Evolutionary conservation across 306 rosid genomes (phyloP).

Genomic region (Citrullus colocynthis): DNA sequence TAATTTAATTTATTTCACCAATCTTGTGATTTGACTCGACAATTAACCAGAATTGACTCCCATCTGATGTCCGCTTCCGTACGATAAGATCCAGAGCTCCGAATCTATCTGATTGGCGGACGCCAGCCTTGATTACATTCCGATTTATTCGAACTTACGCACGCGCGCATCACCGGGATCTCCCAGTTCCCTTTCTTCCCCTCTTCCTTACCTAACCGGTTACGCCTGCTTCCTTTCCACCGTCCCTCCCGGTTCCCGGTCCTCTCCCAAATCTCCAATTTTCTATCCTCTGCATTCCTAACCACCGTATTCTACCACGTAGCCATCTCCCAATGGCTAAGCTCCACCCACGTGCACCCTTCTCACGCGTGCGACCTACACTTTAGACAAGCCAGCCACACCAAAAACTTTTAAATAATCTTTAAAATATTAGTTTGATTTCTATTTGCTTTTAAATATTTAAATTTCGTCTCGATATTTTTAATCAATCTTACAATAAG

Average conservation of each 20-base stretch:
- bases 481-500: too few relatives aligned
- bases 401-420: too few relatives aligned
- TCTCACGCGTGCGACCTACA: neutral
- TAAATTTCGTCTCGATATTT: too few relatives aligned
- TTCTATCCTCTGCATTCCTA: neutral
- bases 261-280: neutral
- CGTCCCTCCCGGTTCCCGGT: neutral
- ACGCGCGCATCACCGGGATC: conserved; percentile 6
- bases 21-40: conserved; percentile 1
- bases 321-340: too few relatives aligned
- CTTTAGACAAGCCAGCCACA: too few relatives aligned
- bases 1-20: neutral
- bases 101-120: conserved; percentile 12
- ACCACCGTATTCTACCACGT: neutral
- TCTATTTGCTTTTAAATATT: too few relatives aligned
- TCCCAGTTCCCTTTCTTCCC: neutral
- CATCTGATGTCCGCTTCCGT: conserved; percentile 12
- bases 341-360: neutral
- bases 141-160: neutral
- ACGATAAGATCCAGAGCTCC: conserved; percentile 14
- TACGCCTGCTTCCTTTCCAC: neutral
- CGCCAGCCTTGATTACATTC: conserved; percentile 1
- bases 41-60: conserved; percentile 9
- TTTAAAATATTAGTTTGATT: too few relatives aligned
- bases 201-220: conserved; percentile 11